These are phyloP conservation scores for Elongisporangium anandrum DNA, from an alignment of 352 stramenopile genomes.

Conservation along the genomic window DNA sequence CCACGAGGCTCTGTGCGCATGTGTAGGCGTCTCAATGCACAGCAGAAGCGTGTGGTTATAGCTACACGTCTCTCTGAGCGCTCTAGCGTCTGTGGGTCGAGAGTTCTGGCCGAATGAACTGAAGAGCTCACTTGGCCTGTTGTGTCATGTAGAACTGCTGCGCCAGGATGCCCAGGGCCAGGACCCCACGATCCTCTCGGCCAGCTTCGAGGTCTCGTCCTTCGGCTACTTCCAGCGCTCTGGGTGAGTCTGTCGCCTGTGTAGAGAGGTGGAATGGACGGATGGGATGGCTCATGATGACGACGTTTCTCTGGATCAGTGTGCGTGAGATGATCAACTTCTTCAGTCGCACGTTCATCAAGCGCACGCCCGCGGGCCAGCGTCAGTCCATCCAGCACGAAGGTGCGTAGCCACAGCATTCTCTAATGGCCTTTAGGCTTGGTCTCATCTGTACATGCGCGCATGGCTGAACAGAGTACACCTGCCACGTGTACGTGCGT, in stretches of 20 bases:
- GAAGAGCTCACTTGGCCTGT: constrained; percentile 1
- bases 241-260: constrained; percentile 45
- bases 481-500: constrained; percentile 98
- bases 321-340: constrained; percentile 99
- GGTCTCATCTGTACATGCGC: neutral
- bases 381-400: constrained; percentile 98
- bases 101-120: neutral
- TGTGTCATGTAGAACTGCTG: constrained; percentile 43
- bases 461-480: constrained; percentile 82
- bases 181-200: constrained; percentile 65
- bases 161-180: constrained; percentile 53
- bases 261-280: neutral
- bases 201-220: constrained; percentile 70
- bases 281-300: constrained; percentile 7
- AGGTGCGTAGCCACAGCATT: constrained; percentile 29
- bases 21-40: neutral
- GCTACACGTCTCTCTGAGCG: neutral
- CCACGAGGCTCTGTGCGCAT: neutral
- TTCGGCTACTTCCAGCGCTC: constrained; percentile 87
- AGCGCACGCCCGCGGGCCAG: constrained; percentile 94
- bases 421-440: neutral
- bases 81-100: neutral
- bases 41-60: neutral
- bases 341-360: constrained; percentile 99
- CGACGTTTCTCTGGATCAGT: constrained; percentile 25